Evolutionary conservation across 352 stramenopile species (phyloP).

Genomic region (Pythium monospermum): DNA sequence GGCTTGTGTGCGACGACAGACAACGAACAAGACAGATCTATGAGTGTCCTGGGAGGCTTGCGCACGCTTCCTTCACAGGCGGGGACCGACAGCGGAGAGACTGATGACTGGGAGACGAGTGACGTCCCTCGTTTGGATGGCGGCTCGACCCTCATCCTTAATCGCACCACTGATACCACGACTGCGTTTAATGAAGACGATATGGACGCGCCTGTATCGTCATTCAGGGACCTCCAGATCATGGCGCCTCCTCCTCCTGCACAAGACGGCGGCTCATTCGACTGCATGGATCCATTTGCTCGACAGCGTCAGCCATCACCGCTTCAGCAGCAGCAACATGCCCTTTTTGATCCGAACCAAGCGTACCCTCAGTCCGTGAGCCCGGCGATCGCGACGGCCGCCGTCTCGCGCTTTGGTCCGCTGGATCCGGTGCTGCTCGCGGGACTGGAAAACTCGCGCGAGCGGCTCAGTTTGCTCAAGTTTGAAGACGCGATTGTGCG

Average conservation of each 20-base stretch:
- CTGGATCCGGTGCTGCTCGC: conserved; percentile 77
- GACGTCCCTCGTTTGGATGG: conserved; percentile 7
- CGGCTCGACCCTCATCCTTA: not conserved
- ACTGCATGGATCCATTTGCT: conserved; percentile 14
- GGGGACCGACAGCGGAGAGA: no score
- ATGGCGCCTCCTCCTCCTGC: conserved; percentile 23
- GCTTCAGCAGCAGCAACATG: conserved; percentile 18
- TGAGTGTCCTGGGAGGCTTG: no score
- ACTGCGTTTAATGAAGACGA: not conserved
- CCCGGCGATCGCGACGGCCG: conserved; percentile 50
- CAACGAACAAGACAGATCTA: not conserved
- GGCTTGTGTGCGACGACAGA: not conserved
- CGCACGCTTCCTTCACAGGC: no score
- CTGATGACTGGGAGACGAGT: conserved; percentile 18
- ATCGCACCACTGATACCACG: not conserved
- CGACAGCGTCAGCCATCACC: conserved; percentile 10
- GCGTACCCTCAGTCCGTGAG: conserved; percentile 36
- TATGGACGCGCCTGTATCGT: conserved; percentile 13
- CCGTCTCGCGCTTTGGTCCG: conserved; percentile 33
- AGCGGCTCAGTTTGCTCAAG: conserved; percentile 77
- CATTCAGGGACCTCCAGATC: conserved; percentile 37
- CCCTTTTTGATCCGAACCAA: conserved; percentile 23
- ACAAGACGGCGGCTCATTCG: conserved; percentile 52
- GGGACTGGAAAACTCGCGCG: conserved; percentile 73
- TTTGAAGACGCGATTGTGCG: conserved; percentile 86